Percentiles rank a stretch among this genome's conserved stretches.
Conservation (phyloP, 139 green algal species). For the Nannochloris sp. region DNA sequence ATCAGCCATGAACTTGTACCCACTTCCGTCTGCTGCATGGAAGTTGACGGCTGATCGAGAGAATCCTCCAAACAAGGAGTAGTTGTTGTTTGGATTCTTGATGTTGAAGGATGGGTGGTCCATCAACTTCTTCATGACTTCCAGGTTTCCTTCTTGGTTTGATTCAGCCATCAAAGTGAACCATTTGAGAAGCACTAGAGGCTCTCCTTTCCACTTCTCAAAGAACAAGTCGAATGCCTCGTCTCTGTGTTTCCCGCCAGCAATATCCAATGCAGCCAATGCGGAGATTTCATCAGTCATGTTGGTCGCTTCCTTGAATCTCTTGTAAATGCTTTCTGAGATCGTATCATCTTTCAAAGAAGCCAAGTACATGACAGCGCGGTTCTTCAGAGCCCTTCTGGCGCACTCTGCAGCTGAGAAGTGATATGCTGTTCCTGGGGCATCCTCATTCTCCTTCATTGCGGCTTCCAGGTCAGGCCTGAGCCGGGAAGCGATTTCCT, state of each 20-base stretch:
- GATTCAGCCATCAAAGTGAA: constrained; percentile 61
- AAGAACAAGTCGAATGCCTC: constrained; percentile 66
- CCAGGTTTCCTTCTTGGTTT: constrained; percentile 70
- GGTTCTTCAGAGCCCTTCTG: constrained; percentile 74
- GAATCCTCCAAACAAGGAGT: constrained; percentile 71
- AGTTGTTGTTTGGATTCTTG: constrained; percentile 88
- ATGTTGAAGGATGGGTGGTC: constrained; percentile 82
- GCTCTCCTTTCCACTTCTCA: constrained; percentile 74
- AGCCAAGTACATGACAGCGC: constrained; percentile 62
- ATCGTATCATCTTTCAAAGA: constrained; percentile 54
- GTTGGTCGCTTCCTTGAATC: constrained; percentile 73
- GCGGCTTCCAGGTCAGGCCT: constrained; percentile 59
- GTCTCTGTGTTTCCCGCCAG: constrained; percentile 19
- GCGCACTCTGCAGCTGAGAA: constrained; percentile 52
- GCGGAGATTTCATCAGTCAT: constrained; percentile 94
- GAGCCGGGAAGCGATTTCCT: constrained; percentile 57
- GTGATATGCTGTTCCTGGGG: constrained; percentile 46
- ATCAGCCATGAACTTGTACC: constrained; percentile 90
- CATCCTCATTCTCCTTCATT: constrained; percentile 52
- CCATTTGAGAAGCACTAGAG: constrained; percentile 91
- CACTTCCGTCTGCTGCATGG: constrained; percentile 84
- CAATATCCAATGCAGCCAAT: constrained; percentile 54
- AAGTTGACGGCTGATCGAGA: constrained; percentile 81
- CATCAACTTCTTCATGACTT: constrained; percentile 56
- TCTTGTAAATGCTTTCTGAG: constrained; percentile 41